These are phyloP conservation scores for Talaromyces thailandensis DNA, from an alignment of 495 filamentous ascomycete genomes.

Conservation along the genomic window DNA sequence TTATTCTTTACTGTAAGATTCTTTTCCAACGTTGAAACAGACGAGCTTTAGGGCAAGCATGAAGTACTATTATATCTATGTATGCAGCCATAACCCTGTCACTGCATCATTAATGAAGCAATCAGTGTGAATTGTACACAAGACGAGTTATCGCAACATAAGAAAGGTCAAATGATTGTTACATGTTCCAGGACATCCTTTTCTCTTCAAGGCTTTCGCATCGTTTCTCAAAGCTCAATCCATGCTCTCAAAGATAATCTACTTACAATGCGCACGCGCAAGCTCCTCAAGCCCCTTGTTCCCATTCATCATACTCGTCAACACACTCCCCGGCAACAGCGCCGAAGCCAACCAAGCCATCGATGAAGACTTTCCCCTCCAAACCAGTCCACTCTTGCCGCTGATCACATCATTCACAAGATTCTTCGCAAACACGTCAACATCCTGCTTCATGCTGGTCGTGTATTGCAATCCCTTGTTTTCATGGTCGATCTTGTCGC, in stretches of 20 bases:
- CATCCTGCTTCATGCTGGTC: conserved; percentile 10
- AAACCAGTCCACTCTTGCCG: conserved; percentile 9
- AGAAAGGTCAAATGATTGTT: not conserved
- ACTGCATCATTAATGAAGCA: too few relatives aligned
- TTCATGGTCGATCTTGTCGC: conserved; percentile 11
- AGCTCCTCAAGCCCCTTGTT: not conserved
- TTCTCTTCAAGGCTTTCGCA: not conserved
- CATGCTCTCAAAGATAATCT: not conserved
- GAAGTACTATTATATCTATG: not conserved
- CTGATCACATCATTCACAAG: conserved; percentile 13
- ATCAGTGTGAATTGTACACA: not conserved
- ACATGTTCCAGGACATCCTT: not conserved
- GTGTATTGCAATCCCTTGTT: conserved; percentile 13
- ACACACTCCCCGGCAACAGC: conserved; percentile 9
- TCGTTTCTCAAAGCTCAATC: not conserved
- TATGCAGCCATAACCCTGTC: too few relatives aligned
- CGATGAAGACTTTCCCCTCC: conserved; percentile 13
- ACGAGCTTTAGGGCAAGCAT: not conserved
- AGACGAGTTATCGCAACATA: not conserved
- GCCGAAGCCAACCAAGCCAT: conserved; percentile 15
- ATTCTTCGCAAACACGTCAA: conserved; percentile 12
- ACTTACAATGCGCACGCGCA: not conserved
- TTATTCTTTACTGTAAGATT: not conserved
- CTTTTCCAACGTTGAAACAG: too few relatives aligned
- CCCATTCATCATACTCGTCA: not conserved